Percentiles rank a stretch among this genome's conserved stretches.
phyloP scores from a whole-genome alignment of 2,329 filamentous ascomycete species.

The Ophiostoma fasciatum region DNA sequence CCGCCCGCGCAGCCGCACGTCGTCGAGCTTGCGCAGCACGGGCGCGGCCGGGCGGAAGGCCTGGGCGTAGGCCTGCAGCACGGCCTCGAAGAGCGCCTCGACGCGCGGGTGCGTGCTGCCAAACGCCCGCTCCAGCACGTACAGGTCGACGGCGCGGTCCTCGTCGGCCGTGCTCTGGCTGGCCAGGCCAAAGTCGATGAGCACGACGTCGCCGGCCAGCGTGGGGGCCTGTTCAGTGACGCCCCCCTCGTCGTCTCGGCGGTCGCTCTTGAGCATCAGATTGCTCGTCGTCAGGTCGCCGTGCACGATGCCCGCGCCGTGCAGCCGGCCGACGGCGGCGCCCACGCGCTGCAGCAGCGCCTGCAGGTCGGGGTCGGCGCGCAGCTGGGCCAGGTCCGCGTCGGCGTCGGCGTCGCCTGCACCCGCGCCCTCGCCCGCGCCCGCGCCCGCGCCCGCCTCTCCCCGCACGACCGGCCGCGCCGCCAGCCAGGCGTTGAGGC shows the following conservation, averaged over 20 bases:
- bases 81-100: slow-evolving; percentile 57
- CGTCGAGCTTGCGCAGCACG: slow-evolving; percentile 72
- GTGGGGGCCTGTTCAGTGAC: slow-evolving; percentile 12
- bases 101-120: slow-evolving; percentile 84
- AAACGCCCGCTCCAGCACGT: slow-evolving; percentile 90
- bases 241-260: slow-evolving; percentile 3
- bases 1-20: slow-evolving; percentile 82
- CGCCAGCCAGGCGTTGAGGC: slow-evolving; percentile 54
- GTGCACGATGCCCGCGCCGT: slow-evolving; percentile 76
- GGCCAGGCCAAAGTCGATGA: slow-evolving; percentile 92
- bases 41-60: slow-evolving; percentile 60
- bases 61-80: slow-evolving; percentile 59
- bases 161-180: slow-evolving; percentile 71
- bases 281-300: slow-evolving; percentile 97
- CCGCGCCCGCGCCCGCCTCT: too few relatives aligned
- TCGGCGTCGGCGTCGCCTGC: slow-evolving; percentile 12
- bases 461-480: too few relatives aligned
- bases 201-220: slow-evolving; percentile 59
- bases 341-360: slow-evolving; percentile 59
- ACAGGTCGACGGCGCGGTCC: slow-evolving; percentile 88
- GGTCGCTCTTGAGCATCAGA: slow-evolving; percentile 56
- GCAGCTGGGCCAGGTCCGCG: slow-evolving; percentile 5
- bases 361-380: slow-evolving; percentile 28
- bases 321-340: slow-evolving; percentile 56
- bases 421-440: slow-evolving; percentile 13